A percentile compares a stretch with the other conserved stretches of the same genome.
Conservation (phyloP, 129 eudicot species). For the Flaveria ramosissima region DNA sequence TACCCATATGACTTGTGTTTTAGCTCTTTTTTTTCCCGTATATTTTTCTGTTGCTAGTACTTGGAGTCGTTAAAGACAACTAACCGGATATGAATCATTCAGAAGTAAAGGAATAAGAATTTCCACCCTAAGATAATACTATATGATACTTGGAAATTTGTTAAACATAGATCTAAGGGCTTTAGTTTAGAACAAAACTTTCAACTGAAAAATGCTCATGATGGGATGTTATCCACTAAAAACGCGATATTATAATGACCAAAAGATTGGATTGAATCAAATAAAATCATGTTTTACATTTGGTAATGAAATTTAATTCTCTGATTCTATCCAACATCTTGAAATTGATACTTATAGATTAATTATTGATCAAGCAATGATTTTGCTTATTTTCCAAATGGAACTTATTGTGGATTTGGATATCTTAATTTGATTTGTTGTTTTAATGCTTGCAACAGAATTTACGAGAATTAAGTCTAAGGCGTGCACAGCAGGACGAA, state of each 20-base stretch:
- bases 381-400: not conserved
- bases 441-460: conserved; percentile 38
- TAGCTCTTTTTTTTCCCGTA: not conserved
- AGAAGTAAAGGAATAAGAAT: not conserved
- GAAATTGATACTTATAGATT: not conserved
- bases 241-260: no score
- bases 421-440: conserved; percentile 16
- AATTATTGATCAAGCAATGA: not conserved
- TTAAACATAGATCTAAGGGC: not conserved
- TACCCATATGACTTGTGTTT: not conserved
- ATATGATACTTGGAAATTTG: not conserved
- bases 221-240: not conserved
- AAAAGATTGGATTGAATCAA: not conserved
- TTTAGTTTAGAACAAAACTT: not conserved
- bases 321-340: not conserved
- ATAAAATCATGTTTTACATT: not conserved
- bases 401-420: not conserved
- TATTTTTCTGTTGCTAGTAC: no score
- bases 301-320: not conserved
- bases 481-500: conserved; percentile 39
- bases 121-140: not conserved
- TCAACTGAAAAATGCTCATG: not conserved
- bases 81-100: not conserved
- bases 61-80: not conserved
- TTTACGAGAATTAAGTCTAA: conserved; percentile 48